These are phyloP conservation scores for Septoria linicola DNA, from an alignment of 2,329 filamentous ascomycete species.

Conservation along the genomic window DNA sequence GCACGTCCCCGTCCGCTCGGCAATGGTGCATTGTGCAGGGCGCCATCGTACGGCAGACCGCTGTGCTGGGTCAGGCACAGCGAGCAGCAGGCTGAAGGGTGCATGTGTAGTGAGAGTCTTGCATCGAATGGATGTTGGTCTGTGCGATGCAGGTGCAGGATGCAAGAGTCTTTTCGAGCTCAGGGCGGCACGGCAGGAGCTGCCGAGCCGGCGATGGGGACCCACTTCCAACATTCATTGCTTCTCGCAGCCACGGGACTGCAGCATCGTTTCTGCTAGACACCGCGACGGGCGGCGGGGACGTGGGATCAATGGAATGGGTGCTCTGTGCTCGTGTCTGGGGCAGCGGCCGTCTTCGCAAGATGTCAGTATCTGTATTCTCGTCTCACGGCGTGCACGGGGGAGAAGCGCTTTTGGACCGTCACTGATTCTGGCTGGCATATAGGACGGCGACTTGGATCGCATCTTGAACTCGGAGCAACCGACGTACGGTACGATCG, in stretches of 20 bases:
- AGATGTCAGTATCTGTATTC: constrained; percentile 42
- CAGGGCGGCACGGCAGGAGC: no score
- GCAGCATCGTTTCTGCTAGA: no score
- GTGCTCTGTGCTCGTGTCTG: constrained; percentile 14
- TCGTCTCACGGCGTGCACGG: no score
- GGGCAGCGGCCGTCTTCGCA: constrained; percentile 41
- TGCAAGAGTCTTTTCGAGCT: no score
- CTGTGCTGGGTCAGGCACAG: not conserved
- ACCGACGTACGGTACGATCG: constrained; percentile 47
- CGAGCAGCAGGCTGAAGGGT: not conserved
- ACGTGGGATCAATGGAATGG: constrained; percentile 11
- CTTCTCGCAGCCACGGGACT: no score
- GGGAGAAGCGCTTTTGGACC: no score
- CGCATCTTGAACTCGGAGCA: constrained; percentile 48
- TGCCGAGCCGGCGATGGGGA: no score
- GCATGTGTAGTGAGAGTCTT: not conserved
- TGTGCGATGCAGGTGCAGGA: not conserved
- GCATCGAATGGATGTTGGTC: no score
- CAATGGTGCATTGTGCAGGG: not conserved
- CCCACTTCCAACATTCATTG: no score
- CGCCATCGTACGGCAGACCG: not conserved
- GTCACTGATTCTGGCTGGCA: constrained; percentile 20
- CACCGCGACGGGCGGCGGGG: no score
- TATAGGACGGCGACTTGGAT: constrained; percentile 45
- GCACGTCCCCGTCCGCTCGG: not conserved